Percentiles rank a stretch among this genome's conserved stretches.
phyloP scores from a whole-genome alignment of 352 stramenopile species.

The Phytopythium cucurbitacearum region DNA sequence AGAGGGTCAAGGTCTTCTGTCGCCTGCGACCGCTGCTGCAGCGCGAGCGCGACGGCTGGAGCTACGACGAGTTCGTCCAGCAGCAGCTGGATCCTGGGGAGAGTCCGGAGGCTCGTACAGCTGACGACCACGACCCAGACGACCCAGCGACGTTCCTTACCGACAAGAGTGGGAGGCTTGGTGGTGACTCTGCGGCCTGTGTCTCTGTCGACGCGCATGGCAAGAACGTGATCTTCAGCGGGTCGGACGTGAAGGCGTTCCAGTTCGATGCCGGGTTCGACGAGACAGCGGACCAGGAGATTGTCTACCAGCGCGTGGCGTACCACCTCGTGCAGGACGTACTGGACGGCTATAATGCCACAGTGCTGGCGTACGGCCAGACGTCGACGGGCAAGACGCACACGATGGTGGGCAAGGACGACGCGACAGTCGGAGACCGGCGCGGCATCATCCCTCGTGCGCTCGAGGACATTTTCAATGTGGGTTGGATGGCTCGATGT shows the following conservation, averaged over 20 bases:
- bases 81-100: constrained; percentile 24
- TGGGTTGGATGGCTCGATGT: constrained; percentile 1
- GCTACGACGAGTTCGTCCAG: constrained; percentile 48
- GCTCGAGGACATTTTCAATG: constrained; percentile 55
- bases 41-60: constrained; percentile 56
- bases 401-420: constrained; percentile 54
- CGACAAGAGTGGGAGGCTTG: constrained; percentile 35
- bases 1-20: constrained; percentile 73
- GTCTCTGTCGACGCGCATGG: constrained; percentile 26
- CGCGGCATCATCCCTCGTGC: constrained; percentile 58
- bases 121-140: constrained; percentile 11
- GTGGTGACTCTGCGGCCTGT: constrained; percentile 10
- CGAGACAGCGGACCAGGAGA: constrained; percentile 34
- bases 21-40: constrained; percentile 54
- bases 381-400: constrained; percentile 66
- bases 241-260: constrained; percentile 39
- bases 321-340: constrained; percentile 54
- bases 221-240: constrained; percentile 23
- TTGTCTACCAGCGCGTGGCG: constrained; percentile 49
- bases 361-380: constrained; percentile 66
- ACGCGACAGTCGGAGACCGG: constrained; percentile 25
- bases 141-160: constrained; percentile 55
- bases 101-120: constrained; percentile 4
- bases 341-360: constrained; percentile 62
- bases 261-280: constrained; percentile 51